Evolutionary conservation across 768 basidiomycete genomes (phyloP).

Genomic region (Cystobasidium tubakii): DNA sequence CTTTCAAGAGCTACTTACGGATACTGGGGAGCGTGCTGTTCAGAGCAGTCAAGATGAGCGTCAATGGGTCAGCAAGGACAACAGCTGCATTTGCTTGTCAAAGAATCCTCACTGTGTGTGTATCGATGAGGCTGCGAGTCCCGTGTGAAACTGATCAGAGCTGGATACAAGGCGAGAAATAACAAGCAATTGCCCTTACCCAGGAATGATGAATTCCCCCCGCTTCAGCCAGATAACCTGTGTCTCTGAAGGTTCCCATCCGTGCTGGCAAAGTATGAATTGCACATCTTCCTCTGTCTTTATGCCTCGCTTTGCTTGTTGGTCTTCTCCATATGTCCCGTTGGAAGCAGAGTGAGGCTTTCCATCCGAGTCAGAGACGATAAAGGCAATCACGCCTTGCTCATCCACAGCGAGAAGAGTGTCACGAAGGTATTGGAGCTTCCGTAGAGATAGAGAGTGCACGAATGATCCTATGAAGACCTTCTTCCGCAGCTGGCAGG

Average conservation of each 20-base stretch:
- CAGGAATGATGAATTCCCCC: constrained; percentile 44
- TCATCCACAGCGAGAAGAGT: constrained; percentile 44
- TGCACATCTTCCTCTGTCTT: constrained; percentile 14
- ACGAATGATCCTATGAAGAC: constrained; percentile 41
- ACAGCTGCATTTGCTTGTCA: not conserved
- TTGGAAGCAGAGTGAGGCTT: not conserved
- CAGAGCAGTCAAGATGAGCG: not conserved
- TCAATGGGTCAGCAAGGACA: not conserved
- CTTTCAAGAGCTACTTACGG: constrained; percentile 8
- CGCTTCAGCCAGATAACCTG: not conserved
- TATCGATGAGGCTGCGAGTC: constrained; percentile 41
- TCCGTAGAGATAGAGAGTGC: constrained; percentile 40
- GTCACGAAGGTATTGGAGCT: constrained; percentile 41
- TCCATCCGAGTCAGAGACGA: constrained; percentile 32
- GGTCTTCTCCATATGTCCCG: constrained; percentile 3
- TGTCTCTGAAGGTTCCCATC: constrained; percentile 5
- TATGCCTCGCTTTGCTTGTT: constrained; percentile 14
- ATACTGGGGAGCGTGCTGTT: constrained; percentile 37
- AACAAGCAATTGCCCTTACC: constrained; percentile 33
- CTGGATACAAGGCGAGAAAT: not conserved
- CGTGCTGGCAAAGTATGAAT: constrained; percentile 21
- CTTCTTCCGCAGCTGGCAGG: not conserved
- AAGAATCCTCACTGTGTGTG: constrained; percentile 37
- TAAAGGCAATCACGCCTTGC: constrained; percentile 43
- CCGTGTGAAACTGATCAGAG: constrained; percentile 10